Conservation (phyloP, 2,329 filamentous ascomycete genomes). For the Ophiostoma angusticollis region DNA sequence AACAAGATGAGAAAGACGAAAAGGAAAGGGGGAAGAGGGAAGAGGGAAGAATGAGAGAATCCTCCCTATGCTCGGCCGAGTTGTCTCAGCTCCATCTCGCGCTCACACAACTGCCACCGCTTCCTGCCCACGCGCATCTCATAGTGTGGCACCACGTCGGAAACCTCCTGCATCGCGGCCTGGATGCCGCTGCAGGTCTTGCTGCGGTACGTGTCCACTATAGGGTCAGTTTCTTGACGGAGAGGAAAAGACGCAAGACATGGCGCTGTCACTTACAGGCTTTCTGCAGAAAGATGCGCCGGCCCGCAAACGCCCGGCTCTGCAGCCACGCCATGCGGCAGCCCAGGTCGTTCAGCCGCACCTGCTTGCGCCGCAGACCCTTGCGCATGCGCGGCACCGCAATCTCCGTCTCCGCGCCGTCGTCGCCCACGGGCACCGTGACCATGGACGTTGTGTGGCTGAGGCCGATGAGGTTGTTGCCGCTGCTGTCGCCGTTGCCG, state of each 20-base stretch:
- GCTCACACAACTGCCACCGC: conserved; percentile 34
- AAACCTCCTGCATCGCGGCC: conserved; percentile 61
- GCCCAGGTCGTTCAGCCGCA: conserved; percentile 83
- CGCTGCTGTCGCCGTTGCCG: no score
- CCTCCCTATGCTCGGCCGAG: conserved; percentile 6
- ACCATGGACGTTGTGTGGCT: conserved; percentile 34
- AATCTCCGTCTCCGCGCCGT: conserved; percentile 52
- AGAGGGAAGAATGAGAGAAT: neutral
- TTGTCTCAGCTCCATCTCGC: conserved; percentile 12
- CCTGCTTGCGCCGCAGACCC: conserved; percentile 61
- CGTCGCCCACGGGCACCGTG: conserved; percentile 54
- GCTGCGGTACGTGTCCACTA: conserved; percentile 88
- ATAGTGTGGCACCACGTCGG: conserved; percentile 66
- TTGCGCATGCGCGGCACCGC: conserved; percentile 63
- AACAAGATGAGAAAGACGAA: neutral
- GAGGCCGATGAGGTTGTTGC: conserved; percentile 11
- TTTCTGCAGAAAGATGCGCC: conserved; percentile 79
- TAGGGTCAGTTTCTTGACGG: neutral
- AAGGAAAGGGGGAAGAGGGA: neutral
- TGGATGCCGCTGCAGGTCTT: conserved; percentile 80
- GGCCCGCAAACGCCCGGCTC: conserved; percentile 76
- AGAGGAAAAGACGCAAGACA: neutral
- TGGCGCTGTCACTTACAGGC: conserved; percentile 53
- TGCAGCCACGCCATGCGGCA: conserved; percentile 97
- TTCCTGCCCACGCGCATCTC: conserved; percentile 82